Evolutionary conservation across 441 rosid genomes (phyloP), one percentile per base, ranked within the genome.

Genomic region (Bocquillonia castaneifolia): DNA sequence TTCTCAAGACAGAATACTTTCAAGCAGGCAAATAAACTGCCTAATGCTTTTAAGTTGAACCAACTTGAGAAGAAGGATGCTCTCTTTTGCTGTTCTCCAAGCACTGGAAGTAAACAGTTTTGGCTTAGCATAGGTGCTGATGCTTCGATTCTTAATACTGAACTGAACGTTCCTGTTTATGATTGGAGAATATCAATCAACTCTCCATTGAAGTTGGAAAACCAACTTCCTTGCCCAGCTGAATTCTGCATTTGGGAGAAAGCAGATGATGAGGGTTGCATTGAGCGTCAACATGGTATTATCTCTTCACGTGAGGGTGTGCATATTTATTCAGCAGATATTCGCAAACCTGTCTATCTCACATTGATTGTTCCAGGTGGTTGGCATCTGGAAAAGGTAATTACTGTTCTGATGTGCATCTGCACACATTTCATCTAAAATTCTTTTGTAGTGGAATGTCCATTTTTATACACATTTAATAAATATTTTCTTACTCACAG

Each of bases 51-150:
- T 70, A 85, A 77, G 79, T 75, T 95, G 81, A 86, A 83, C 78
- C 89, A 81, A 81, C 91, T 95, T 45, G 97, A 95, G 84, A 91
- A 92, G 87, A 95, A 92, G 77, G 99, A 95, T 86, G 77, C 88
- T 79, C 88, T 95, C 64, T 76, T 89, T 74, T 81, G 76, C 69
- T 91, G 93, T 76, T 80, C 62, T 71, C 80, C 93, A 62, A 70
- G 81, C 69, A 58, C 77, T 69, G 90, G 85, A 75, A 86, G 82
- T 73, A 85, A 85, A 77, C 85, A 82, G 55, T 77, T 89, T 72
- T 95, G 99, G 99, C 88, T 95, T 69, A 91, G 96, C 71, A 72
- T 88, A 47, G 88, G 97, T 70, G 82, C 92, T 69, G 98, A 95
- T 77, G 99, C 99, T 14, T 80, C 92, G 6, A 84, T 90, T 75